Evolutionary conservation across 345 rosid genomes (phyloP).

Genomic region (Pugionium dolabratum): DNA sequence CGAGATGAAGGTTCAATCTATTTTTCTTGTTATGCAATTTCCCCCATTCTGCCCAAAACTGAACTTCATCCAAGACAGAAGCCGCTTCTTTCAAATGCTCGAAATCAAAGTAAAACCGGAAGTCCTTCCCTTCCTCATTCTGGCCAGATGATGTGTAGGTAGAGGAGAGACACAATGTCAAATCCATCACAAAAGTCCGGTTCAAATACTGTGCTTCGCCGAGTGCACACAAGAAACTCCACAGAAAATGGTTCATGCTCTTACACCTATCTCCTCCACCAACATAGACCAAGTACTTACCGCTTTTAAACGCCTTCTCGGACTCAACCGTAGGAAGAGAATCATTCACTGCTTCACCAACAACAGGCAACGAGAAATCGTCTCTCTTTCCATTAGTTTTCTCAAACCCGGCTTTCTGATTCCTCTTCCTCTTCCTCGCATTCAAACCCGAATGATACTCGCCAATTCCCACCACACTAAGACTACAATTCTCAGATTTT

Average conservation of each 20-base stretch:
- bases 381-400: constrained; percentile 45
- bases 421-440: constrained; percentile 88
- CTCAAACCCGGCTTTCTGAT: constrained; percentile 68
- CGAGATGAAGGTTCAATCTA: constrained; percentile 55
- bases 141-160: constrained; percentile 70
- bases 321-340: constrained; percentile 67
- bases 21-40: constrained; percentile 65
- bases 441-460: constrained; percentile 90
- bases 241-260: constrained; percentile 91
- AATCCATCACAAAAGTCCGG: constrained; percentile 85
- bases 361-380: constrained; percentile 50
- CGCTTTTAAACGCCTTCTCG: constrained; percentile 61
- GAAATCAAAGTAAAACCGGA: constrained; percentile 90
- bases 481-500: constrained; percentile 65
- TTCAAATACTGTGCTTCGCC: constrained; percentile 96
- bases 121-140: constrained; percentile 93
- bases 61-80: constrained; percentile 79
- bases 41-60: constrained; percentile 85
- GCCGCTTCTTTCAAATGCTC: constrained; percentile 89
- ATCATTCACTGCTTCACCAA: constrained; percentile 81
- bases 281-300: constrained; percentile 69
- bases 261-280: constrained; percentile 94
- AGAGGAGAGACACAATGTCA: constrained; percentile 75
- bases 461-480: constrained; percentile 61
- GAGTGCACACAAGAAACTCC: constrained; percentile 95